phyloP scores from a whole-genome alignment of 345 rosid species.

The Hibiscus tridactylites region DNA sequence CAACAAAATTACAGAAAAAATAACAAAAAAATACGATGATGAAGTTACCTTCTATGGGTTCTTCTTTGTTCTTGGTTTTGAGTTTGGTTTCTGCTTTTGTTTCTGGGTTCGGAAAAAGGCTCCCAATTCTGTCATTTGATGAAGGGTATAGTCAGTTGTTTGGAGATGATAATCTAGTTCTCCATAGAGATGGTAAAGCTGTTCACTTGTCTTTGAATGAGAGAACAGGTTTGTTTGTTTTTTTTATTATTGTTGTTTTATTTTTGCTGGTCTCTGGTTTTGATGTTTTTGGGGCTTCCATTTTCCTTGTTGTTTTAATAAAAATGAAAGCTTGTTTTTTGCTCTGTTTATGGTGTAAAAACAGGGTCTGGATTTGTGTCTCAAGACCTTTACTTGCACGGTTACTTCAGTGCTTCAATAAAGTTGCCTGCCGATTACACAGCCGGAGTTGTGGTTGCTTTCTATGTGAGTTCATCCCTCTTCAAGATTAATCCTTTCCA shows the following conservation, averaged over 20 bases:
- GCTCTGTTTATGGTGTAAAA: background rate
- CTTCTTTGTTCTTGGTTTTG: conserved; percentile 25
- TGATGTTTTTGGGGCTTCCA: background rate
- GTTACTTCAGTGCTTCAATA: conserved; percentile 87
- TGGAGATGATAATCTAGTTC: conserved; percentile 69
- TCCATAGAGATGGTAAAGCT: conserved; percentile 69
- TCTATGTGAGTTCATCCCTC: conserved; percentile 63
- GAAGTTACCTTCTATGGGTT: conserved; percentile 8
- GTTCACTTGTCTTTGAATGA: conserved; percentile 82
- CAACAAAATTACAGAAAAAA: background rate
- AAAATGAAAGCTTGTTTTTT: background rate
- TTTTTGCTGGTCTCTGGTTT: background rate
- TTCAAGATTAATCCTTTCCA: background rate
- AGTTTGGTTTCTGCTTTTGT: conserved; percentile 34
- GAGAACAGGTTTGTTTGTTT: conserved; percentile 62
- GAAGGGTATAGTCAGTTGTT: conserved; percentile 88
- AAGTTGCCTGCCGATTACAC: conserved; percentile 95
- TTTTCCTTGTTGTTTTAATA: background rate
- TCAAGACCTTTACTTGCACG: conserved; percentile 86
- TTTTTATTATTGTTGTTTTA: background rate
- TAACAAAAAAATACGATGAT: conserved; percentile 16
- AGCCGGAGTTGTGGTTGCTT: conserved; percentile 97
- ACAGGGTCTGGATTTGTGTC: conserved; percentile 98
- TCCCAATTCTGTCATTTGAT: conserved; percentile 66
- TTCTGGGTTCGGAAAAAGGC: conserved; percentile 42